Evolutionary conservation across 176 grass and related monocot species (phyloP).

Genomic region (Eragrostis nindensis): DNA sequence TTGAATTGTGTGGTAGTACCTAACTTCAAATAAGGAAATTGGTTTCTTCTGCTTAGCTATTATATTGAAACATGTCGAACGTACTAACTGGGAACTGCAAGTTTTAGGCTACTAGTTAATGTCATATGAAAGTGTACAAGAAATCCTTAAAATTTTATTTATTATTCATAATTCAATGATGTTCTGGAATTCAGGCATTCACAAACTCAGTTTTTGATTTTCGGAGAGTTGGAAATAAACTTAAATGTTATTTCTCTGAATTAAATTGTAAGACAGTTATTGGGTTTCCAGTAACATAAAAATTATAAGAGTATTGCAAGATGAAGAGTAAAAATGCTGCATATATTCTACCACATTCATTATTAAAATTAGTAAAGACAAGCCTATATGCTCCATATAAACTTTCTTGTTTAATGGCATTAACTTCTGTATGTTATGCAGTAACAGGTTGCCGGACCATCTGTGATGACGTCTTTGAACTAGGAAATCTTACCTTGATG

Average conservation of each 20-base stretch:
- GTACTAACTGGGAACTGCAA: neutral
- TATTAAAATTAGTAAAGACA: neutral
- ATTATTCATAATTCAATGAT: neutral
- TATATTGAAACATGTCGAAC: neutral
- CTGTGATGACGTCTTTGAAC: neutral
- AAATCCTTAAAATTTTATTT: neutral
- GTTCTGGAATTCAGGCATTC: neutral
- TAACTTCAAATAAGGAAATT: neutral
- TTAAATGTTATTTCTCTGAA: neutral
- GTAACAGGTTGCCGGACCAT: neutral
- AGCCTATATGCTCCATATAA: neutral
- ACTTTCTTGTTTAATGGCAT: neutral
- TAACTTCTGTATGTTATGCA: neutral
- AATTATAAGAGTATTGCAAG: neutral
- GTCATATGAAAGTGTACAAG: neutral
- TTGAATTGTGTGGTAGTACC: neutral
- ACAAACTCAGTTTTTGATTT: neutral
- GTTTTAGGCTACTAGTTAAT: neutral
- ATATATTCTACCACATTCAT: neutral
- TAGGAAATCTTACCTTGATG: slow-evolving; percentile 67
- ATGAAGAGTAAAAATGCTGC: neutral
- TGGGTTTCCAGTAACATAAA: neutral
- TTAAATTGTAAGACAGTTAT: neutral
- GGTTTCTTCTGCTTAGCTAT: neutral
- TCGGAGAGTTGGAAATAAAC: neutral